A percentile compares a stretch with the other conserved stretches of the same genome.
Conservation (phyloP, 495 filamentous ascomycete species). For the Xylaria longipes region DNA sequence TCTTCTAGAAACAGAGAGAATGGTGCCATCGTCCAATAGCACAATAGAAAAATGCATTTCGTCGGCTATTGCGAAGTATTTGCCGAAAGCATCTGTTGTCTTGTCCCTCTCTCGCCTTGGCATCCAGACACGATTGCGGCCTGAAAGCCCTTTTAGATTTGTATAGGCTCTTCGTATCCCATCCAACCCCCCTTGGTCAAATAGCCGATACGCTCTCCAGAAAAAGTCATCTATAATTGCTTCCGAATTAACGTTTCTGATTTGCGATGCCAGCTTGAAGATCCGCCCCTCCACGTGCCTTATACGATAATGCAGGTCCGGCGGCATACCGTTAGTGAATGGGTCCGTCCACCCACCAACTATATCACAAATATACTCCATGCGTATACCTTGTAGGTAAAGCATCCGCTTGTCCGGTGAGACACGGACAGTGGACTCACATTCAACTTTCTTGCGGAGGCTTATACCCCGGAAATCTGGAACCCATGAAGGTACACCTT, state of each 20-base stretch:
- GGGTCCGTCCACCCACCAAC: neutral
- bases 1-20: constrained; percentile 1
- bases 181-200: neutral
- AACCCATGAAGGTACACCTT: constrained; percentile 5
- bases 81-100: constrained; percentile 1
- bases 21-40: constrained; percentile 2
- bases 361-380: neutral
- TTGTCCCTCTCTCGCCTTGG: neutral
- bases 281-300: constrained; percentile 6
- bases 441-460: neutral
- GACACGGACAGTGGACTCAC: neutral
- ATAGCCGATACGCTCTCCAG: neutral
- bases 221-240: neutral
- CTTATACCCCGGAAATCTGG: neutral
- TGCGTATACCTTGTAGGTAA: neutral
- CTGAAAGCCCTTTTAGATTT: neutral
- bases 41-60: neutral
- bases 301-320: neutral
- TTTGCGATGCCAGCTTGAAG: constrained; percentile 13
- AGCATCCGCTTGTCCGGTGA: neutral
- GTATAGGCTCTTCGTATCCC: neutral
- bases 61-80: neutral
- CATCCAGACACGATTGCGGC: neutral
- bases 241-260: neutral
- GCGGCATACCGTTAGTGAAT: neutral